Percentiles rank a stretch among this genome's conserved stretches.
Evolutionary conservation across 352 stramenopile genomes (phyloP).

Genomic region (Phytophthora sojae): DNA sequence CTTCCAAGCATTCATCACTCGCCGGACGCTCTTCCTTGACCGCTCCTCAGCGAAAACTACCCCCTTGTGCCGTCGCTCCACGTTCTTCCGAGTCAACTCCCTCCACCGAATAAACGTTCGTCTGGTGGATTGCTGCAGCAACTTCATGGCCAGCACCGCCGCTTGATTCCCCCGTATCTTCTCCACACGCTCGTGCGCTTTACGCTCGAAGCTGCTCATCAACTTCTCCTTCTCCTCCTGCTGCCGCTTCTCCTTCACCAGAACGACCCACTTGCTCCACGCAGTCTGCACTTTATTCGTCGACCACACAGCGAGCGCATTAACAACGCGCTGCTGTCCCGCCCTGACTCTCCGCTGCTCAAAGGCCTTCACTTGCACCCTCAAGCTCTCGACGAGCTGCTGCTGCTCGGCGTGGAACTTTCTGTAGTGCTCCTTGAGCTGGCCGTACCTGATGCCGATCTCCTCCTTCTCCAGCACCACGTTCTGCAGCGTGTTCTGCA

Average conservation of each 20-base stretch:
- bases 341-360: slow-evolving; percentile 17
- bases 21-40: neutral
- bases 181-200: slow-evolving; percentile 13
- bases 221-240: slow-evolving; percentile 23
- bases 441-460: slow-evolving; percentile 48
- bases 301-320: slow-evolving; percentile 42
- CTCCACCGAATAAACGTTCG: slow-evolving; percentile 24
- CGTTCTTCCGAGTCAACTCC: slow-evolving; percentile 2
- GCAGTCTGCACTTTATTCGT: slow-evolving; percentile 33
- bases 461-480: slow-evolving; percentile 75
- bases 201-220: slow-evolving; percentile 15
- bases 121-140: slow-evolving; percentile 30
- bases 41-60: neutral
- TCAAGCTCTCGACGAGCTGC: slow-evolving; percentile 28
- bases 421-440: slow-evolving; percentile 48
- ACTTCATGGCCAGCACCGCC: slow-evolving; percentile 19
- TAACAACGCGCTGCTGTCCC: slow-evolving; percentile 34
- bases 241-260: slow-evolving; percentile 10
- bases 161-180: slow-evolving; percentile 30
- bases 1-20: slow-evolving; percentile 22
- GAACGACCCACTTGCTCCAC: slow-evolving; percentile 52
- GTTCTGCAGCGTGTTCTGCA: slow-evolving; percentile 69
- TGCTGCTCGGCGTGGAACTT: slow-evolving; percentile 41
- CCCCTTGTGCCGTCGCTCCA: slow-evolving; percentile 11
- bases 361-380: slow-evolving; percentile 24